These are phyloP conservation scores for Solanum stenotomum DNA, from an alignment of 257 asterid species.

Conservation along the genomic window DNA sequence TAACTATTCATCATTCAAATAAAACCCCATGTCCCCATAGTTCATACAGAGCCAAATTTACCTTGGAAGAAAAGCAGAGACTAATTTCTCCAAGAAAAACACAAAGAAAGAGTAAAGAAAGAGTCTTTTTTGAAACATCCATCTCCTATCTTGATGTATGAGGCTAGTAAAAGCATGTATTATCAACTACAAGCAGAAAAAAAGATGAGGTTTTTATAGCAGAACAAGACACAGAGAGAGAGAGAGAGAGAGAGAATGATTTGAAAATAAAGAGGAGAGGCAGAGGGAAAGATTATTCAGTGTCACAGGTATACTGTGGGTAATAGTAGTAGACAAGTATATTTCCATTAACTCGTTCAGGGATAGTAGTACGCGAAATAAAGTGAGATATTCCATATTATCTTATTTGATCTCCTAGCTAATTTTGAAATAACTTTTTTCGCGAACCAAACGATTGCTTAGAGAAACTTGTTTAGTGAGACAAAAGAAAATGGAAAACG, in stretches of 20 bases:
- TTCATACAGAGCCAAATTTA: slow-evolving; percentile 1
- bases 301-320: slow-evolving; percentile 3
- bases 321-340: not conserved
- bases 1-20: not conserved
- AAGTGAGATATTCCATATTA: too few species aligned
- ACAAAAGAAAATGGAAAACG: not conserved
- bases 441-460: not conserved
- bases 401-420: too few species aligned
- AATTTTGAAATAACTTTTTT: too few species aligned
- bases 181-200: not conserved
- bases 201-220: slow-evolving; percentile 9
- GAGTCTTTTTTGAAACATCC: slow-evolving; percentile 12
- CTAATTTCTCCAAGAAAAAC: slow-evolving; percentile 27
- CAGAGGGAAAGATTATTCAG: not conserved
- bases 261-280: slow-evolving; percentile 11
- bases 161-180: not conserved
- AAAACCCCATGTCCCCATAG: not conserved
- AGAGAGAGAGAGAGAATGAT: slow-evolving; percentile 2
- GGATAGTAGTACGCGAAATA: too few species aligned
- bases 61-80: slow-evolving; percentile 66
- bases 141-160: slow-evolving; percentile 28
- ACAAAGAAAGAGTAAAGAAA: slow-evolving; percentile 23
- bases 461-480: not conserved
- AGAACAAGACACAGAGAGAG: not conserved
- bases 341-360: not conserved